Base-by-base conservation (phyloP, 2,329 filamentous ascomycete genomes). In the Cadophora luteo-olivacea region DNA sequence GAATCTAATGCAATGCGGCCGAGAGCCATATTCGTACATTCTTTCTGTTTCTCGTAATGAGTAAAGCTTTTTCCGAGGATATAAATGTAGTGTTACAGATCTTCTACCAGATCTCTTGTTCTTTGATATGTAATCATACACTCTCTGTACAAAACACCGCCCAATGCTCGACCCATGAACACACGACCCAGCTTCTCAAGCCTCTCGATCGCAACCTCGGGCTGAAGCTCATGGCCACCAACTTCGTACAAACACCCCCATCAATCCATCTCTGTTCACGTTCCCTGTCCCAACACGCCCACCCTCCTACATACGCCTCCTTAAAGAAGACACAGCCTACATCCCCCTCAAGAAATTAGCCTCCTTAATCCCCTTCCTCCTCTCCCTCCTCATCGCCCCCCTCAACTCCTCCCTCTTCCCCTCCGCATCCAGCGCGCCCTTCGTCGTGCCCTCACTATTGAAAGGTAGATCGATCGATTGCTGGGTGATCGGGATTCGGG, bases 341-440 rank as follows among this genome's bases (percentile, higher is more conserved):
- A 94, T 93, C 54, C 89, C 87, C 86, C 91, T 92, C 81, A 96
- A 86, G 85, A 94, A 96, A 82, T 96, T 96, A 78, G 81, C 82
- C 84, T 96, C 92, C 87, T 94, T 95, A 77, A 96, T 96, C 81
- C 85, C 87, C 69, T 86, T 87, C 81, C 90, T 88, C 78, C 92
- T 85, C 83, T 93, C 91, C 79, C 86, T 86, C 77, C 92, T 87
- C 91, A 94, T 89, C 41, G 89, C 89, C 81, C 84, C 87, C 72
- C 85, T 91, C 75, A 94, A 82, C 74, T 89, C 87, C 70, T 85
- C 84, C 77, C 91, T 84, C 77, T 86, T 83, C 36, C 77, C 75
- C 41, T 78, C 78, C 1, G 84, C 85, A 70, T 82, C 76, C 57
- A 83, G 74, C 0, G 83, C 82, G 2, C 80, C 84, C 66, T 81